A percentile compares a stretch with the other conserved stretches of the same genome.
Evolutionary conservation across 2,329 filamentous ascomycete species (phyloP).

Genomic region (Dryadomyces quercus-mongolicae): DNA sequence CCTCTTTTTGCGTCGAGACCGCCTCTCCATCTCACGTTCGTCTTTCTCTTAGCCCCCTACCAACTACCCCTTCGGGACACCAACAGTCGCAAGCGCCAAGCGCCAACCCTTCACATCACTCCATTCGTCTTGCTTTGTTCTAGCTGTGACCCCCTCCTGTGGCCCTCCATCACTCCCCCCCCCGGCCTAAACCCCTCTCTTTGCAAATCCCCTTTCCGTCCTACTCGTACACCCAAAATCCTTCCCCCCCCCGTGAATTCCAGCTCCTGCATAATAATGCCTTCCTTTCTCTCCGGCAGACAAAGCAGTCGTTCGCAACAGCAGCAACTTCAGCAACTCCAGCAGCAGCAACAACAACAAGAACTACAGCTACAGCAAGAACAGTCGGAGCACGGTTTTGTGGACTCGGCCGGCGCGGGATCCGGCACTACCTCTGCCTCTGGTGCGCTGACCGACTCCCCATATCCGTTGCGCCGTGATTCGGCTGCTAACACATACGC

Average conservation of each 20-base stretch:
- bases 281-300: conserved; percentile 42
- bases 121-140: background rate
- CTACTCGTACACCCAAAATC: too few relatives aligned
- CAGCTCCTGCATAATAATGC: conserved; percentile 26
- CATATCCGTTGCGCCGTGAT: too few relatives aligned
- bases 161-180: background rate
- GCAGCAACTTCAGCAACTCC: conserved; percentile 15
- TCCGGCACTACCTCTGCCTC: conserved; percentile 9
- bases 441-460: conserved; percentile 1
- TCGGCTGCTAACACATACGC: background rate
- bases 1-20: background rate
- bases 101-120: background rate
- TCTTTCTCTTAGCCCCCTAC: too few relatives aligned
- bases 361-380: conserved; percentile 14
- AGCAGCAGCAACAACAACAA: conserved; percentile 8
- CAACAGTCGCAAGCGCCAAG: background rate
- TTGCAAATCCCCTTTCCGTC: conserved; percentile 1
- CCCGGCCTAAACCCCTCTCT: background rate
- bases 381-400: conserved; percentile 26
- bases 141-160: background rate
- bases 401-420: conserved; percentile 24
- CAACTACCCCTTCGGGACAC: background rate
- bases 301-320: conserved; percentile 43
- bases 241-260: background rate
- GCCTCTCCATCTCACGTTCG: background rate